These are phyloP conservation scores for Dothideomycetidae sp. DNA, from an alignment of 2,329 filamentous ascomycete genomes.

Conservation along the genomic window DNA sequence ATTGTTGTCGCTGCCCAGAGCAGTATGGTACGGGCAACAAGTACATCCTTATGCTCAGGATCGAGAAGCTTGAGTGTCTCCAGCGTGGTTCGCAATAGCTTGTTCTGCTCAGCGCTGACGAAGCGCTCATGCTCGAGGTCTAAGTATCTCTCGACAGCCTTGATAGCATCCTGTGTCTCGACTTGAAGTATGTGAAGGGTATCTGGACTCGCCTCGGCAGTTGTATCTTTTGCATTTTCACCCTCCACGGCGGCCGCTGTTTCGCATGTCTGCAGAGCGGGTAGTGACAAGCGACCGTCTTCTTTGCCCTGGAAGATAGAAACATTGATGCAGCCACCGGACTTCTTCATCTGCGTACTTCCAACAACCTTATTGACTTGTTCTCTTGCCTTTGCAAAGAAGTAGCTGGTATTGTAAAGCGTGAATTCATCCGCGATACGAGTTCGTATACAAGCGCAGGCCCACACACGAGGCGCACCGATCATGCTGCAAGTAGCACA, in stretches of 20 bases:
- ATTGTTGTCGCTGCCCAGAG: conserved; percentile 43
- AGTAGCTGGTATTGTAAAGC: conserved; percentile 40
- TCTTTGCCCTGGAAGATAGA: conserved; percentile 36
- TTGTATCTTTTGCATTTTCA: neutral
- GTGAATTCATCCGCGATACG: conserved; percentile 44
- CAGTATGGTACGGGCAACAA: conserved; percentile 2
- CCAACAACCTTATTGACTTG: conserved; percentile 33
- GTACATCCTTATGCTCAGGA: conserved; percentile 1
- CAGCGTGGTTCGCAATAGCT: conserved; percentile 3
- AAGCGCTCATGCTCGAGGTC: conserved; percentile 1
- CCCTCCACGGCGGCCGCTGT: conserved; percentile 22
- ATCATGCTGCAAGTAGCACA: conserved; percentile 45
- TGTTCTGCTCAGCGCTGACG: neutral
- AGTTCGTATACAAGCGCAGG: conserved; percentile 42
- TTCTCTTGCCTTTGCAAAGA: conserved; percentile 38
- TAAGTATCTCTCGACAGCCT: conserved; percentile 3
- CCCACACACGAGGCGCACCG: conserved; percentile 48
- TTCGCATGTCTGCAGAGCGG: conserved; percentile 34
- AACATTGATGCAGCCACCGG: conserved; percentile 39
- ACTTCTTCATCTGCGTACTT: conserved; percentile 35
- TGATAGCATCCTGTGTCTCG: conserved; percentile 4
- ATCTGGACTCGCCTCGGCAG: neutral
- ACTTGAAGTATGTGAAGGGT: neutral
- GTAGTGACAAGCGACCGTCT: conserved; percentile 16
- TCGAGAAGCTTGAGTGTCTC: neutral